Conservation (phyloP, 2,329 filamentous ascomycete genomes). For the Leptographium wingfieldii region DNA sequence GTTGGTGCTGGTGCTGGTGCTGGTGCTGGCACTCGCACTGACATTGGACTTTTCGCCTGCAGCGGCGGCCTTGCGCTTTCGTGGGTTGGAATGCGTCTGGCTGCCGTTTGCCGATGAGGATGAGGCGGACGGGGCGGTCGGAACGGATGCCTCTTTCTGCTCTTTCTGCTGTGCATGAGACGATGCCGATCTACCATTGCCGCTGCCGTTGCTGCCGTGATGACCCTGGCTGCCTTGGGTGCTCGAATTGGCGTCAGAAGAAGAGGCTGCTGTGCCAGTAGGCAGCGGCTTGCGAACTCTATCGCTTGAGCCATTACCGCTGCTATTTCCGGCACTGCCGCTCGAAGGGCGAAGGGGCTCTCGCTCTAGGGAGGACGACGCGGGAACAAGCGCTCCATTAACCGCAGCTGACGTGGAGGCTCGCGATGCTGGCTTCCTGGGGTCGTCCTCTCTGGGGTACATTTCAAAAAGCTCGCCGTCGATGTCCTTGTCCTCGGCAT, state of each 20-base stretch:
- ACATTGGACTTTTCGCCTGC: constrained; percentile 16
- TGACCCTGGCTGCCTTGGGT: constrained; percentile 14
- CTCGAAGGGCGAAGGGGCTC: constrained; percentile 9
- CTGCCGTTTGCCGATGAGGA: constrained; percentile 13
- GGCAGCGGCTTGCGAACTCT: constrained; percentile 11
- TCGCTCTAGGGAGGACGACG: constrained; percentile 5
- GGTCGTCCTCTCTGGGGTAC: constrained; percentile 40
- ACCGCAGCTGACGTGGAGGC: constrained; percentile 6
- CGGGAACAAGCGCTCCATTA: neutral
- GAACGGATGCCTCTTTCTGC: neutral
- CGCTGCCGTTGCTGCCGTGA: constrained; percentile 5
- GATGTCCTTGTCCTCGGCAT: constrained; percentile 85
- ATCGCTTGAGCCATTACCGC: constrained; percentile 2
- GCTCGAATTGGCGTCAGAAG: constrained; percentile 11
- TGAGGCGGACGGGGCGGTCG: neutral
- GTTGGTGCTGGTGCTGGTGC: neutral
- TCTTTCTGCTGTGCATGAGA: constrained; percentile 12
- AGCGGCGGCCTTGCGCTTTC: constrained; percentile 72
- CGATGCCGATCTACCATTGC: neutral
- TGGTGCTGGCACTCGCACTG: constrained; percentile 11
- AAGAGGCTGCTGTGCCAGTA: constrained; percentile 14
- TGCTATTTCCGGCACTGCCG: neutral
- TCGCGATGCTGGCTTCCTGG: constrained; percentile 40
- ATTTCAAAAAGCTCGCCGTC: constrained; percentile 77
- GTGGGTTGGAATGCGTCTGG: constrained; percentile 46